Conservation (phyloP, 257 asterid species). For the Mentha longifolia region DNA sequence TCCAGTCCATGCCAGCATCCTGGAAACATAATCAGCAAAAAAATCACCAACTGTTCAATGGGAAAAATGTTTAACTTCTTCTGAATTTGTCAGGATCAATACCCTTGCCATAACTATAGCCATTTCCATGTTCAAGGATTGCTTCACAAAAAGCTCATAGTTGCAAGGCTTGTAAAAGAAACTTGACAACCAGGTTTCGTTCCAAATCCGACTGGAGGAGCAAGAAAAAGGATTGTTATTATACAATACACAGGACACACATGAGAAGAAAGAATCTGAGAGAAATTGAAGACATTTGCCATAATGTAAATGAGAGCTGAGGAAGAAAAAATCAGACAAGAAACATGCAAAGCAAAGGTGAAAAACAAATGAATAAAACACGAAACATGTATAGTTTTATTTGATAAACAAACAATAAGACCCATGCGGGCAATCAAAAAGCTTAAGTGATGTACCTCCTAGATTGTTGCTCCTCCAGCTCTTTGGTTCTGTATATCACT, state of each 20-base stretch:
- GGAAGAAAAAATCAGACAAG: constrained; percentile 15
- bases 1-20: constrained; percentile 97
- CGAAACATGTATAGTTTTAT: neutral
- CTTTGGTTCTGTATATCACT: constrained; percentile 90
- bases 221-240: constrained; percentile 34
- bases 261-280: constrained; percentile 12
- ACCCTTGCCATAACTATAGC: constrained; percentile 97
- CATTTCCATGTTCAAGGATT: constrained; percentile 96
- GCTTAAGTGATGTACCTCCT: constrained; percentile 59
- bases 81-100: constrained; percentile 34
- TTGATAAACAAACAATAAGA: constrained; percentile 19
- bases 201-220: constrained; percentile 91
- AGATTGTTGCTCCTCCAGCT: constrained; percentile 95
- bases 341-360: neutral
- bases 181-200: constrained; percentile 93
- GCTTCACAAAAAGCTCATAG: constrained; percentile 97
- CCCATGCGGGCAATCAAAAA: constrained; percentile 20
- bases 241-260: constrained; percentile 21
- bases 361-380: constrained; percentile 6
- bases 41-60: constrained; percentile 3
- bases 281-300: neutral
- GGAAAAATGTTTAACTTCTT: constrained; percentile 4
- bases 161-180: constrained; percentile 98
- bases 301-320: constrained; percentile 1
- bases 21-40: constrained; percentile 35